A percentile compares a stretch with the other conserved stretches of the same genome.
These are phyloP conservation scores for Keithomyces neogunnii DNA, from an alignment of 2,329 filamentous ascomycete species.

Conservation along the genomic window DNA sequence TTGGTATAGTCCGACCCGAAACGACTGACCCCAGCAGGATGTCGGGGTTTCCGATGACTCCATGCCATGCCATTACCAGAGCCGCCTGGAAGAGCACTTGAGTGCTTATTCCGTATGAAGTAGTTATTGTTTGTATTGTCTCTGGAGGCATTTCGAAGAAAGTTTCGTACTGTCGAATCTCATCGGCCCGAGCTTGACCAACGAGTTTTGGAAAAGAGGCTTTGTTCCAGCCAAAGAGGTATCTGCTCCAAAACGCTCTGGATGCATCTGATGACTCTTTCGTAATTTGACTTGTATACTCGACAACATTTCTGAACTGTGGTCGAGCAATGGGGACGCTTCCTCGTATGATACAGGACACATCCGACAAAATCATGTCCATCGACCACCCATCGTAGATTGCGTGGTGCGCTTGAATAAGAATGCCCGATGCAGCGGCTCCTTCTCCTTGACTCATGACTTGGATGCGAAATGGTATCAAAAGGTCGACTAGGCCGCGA, in stretches of 20 bases:
- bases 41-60: conserved; percentile 56
- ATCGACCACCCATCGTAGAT: conserved; percentile 93
- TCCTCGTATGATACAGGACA: conserved; percentile 41
- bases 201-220: conserved; percentile 44
- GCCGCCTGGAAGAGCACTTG: conserved; percentile 73
- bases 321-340: conserved; percentile 31
- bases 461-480: conserved; percentile 56
- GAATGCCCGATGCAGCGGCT: conserved; percentile 17
- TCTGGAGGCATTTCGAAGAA: conserved; percentile 12
- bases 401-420: conserved; percentile 67
- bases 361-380: conserved; percentile 62
- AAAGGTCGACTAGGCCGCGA: conserved; percentile 26
- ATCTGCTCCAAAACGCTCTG: conserved; percentile 60
- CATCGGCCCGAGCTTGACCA: conserved; percentile 10
- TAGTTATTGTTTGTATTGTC: conserved; percentile 23
- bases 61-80: conserved; percentile 55
- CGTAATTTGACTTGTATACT: conserved; percentile 31
- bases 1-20: conserved; percentile 69
- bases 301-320: conserved; percentile 52
- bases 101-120: conserved; percentile 41
- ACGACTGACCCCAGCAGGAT: conserved; percentile 70
- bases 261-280: conserved; percentile 29
- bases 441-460: conserved; percentile 24
- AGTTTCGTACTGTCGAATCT: conserved; percentile 9
- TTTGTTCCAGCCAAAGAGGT: conserved; percentile 50